Evolutionary conservation across 2,329 filamentous ascomycete genomes (phyloP).

Genomic region (Colletotrichum horii): DNA sequence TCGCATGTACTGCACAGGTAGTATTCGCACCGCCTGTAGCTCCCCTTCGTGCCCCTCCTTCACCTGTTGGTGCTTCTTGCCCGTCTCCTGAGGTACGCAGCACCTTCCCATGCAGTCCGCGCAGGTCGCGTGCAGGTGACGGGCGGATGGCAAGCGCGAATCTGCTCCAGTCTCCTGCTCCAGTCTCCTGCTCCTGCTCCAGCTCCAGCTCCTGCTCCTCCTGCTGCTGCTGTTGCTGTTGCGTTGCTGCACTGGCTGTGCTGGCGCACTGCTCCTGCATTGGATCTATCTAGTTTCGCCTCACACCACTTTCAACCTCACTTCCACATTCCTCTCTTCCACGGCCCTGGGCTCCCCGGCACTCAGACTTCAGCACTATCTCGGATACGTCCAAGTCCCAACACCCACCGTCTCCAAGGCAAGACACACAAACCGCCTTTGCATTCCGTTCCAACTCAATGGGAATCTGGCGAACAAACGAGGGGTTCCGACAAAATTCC

Average conservation of each 20-base stretch:
- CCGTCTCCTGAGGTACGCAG: neutral
- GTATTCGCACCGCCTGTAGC: neutral
- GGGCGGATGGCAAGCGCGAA: neutral
- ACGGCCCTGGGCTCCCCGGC: neutral
- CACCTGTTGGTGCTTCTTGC: neutral
- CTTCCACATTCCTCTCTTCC: neutral
- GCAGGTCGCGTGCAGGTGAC: neutral
- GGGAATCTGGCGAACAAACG: neutral
- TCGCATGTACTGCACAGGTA: too few species aligned
- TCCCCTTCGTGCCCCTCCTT: neutral
- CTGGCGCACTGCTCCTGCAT: neutral
- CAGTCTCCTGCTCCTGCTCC: neutral
- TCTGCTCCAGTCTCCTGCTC: neutral
- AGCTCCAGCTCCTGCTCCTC: neutral
- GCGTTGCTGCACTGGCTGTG: neutral
- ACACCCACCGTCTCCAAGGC: neutral
- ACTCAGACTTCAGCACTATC: slow-evolving; percentile 5
- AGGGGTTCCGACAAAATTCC: neutral
- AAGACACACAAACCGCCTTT: slow-evolving; percentile 2
- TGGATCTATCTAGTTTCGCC: neutral
- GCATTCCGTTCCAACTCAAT: neutral
- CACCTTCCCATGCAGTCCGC: neutral
- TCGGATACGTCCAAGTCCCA: slow-evolving; percentile 5
- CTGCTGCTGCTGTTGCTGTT: neutral
- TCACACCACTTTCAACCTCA: neutral